Evolutionary conservation across 1,284 basidiomycete genomes (phyloP), one percentile per base, ranked within the genome.

Genomic region (Tilletia horrida): DNA sequence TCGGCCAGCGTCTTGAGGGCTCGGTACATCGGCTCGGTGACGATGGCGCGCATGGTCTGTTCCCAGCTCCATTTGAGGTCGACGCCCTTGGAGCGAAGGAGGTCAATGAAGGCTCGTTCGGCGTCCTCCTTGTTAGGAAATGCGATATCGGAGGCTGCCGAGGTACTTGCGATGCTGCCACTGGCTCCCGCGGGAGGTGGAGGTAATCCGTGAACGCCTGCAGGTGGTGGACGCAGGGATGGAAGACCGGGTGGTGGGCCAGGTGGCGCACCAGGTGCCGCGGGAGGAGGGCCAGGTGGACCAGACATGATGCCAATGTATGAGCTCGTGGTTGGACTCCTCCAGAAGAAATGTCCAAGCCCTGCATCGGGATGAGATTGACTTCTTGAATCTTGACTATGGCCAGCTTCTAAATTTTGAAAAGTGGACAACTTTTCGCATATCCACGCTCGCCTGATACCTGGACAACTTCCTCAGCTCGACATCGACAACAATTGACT

Each of bases 41-140:
- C 94, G 82, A 96, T 93, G 75, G 91, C 90, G 77, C 95, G 88
- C 91, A 98, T 96, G 61, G 94, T 93, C 83, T 92, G 89, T 82
- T 99, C 96, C 96, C 96, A 99, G 23, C 92, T 94, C 91, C 92
- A 97, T 73, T 87, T 88, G 61, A 90, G 88, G 83, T 93, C 91
- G 62, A 98, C 89, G 25, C 91, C 90, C 63, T 91, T 91, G 81
- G 91, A 90, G 76, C 89, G 87, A 71, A 99, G 84, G 64, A 98
- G 85, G 83, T 91, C 90, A 73, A 89, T 88, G 83, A 99, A 98
- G 2, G 94, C 95, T 74, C 90, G 90, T 83, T 97, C 93, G 27
- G 93, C 93, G 75, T 95, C 92, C 76, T 92, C 91, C 8, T 88
- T 84, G 11, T 90, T 93, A 47, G 86, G 80, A 78, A 96, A 97